These are phyloP conservation scores for Podila clonocystis DNA, from an alignment of 192 early-diverging fungal genomes.

Conservation along the genomic window DNA sequence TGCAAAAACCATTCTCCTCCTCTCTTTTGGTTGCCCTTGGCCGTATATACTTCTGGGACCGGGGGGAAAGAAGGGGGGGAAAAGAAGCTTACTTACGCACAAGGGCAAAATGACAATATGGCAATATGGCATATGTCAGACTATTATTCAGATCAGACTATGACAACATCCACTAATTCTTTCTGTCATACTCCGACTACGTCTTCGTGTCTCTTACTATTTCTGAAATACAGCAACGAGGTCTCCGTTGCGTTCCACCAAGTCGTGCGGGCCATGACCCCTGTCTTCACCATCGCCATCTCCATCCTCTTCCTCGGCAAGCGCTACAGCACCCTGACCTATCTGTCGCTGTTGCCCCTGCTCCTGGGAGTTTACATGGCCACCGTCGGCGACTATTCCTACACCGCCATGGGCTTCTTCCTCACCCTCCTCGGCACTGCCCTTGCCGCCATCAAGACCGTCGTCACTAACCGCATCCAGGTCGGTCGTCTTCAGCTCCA, in stretches of 20 bases:
- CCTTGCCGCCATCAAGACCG: constrained; percentile 83
- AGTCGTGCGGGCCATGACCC: constrained; percentile 85
- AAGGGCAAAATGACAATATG: no score
- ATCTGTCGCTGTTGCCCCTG: constrained; percentile 67
- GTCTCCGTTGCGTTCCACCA: constrained; percentile 74
- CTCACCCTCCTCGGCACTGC: constrained; percentile 84
- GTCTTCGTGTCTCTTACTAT: neutral
- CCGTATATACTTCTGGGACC: no score
- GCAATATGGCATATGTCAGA: no score
- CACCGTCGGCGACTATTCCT: constrained; percentile 84
- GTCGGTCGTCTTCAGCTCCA: constrained; percentile 83
- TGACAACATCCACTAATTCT: neutral
- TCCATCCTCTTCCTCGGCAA: constrained; percentile 69
- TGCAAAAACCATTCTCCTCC: no score
- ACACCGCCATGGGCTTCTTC: constrained; percentile 75
- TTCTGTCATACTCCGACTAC: neutral
- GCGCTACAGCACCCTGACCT: constrained; percentile 61
- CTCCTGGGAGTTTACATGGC: constrained; percentile 86
- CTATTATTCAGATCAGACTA: no score
- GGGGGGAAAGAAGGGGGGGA: neutral
- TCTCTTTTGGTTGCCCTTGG: no score
- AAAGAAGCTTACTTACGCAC: neutral
- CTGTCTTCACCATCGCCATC: constrained; percentile 81
- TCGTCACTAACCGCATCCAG: constrained; percentile 84
- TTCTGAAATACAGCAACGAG: constrained; percentile 23